Percentiles rank a stretch among this genome's conserved stretches.
Conservation (phyloP, 345 rosid genomes). For the Heritiera littoralis region DNA sequence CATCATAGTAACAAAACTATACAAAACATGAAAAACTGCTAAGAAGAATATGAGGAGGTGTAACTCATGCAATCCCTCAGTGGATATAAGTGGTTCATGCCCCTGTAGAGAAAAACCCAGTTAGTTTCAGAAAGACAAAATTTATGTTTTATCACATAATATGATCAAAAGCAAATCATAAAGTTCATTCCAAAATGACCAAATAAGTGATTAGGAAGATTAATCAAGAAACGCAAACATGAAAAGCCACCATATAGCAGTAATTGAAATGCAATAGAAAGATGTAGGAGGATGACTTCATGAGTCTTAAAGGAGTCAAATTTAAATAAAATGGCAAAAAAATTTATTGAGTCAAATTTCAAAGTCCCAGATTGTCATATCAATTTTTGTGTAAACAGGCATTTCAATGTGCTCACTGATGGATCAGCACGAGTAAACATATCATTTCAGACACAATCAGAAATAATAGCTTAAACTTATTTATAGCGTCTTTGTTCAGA, state of each 20-base stretch:
- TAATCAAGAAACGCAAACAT: background rate
- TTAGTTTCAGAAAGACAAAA: background rate
- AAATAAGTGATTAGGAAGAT: background rate
- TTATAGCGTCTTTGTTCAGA: background rate
- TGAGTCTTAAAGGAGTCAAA: background rate
- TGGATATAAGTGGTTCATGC: constrained; percentile 66
- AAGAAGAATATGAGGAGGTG: constrained; percentile 94
- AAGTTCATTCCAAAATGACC: background rate
- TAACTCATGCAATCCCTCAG: constrained; percentile 70
- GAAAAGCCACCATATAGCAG: background rate
- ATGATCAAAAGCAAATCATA: background rate
- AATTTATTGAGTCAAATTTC: background rate
- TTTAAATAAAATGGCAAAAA: too few species aligned
- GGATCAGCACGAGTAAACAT: background rate
- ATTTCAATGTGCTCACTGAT: background rate
- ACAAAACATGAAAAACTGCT: constrained; percentile 79
- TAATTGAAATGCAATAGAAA: background rate
- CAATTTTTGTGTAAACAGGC: background rate
- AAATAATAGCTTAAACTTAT: background rate
- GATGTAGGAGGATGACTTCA: background rate
- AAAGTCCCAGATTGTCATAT: background rate
- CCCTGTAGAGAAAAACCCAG: constrained; percentile 52
- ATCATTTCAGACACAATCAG: background rate
- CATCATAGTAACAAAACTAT: constrained; percentile 79
- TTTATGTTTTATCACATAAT: background rate